Conservation (phyloP, 2,329 filamentous ascomycete species). For the Emergomyces pasteurianus region DNA sequence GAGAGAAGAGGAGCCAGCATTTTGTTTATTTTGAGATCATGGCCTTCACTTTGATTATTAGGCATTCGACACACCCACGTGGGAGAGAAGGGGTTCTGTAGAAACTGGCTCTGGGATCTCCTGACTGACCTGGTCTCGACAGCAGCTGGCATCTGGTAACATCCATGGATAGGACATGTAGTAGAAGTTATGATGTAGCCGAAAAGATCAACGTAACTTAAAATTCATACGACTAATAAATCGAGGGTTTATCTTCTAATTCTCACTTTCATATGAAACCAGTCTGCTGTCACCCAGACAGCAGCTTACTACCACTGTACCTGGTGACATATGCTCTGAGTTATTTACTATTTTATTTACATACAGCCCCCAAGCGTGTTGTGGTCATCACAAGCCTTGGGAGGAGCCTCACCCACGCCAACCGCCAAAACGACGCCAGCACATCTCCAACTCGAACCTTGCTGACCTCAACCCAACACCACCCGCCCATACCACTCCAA, state of each 20-base stretch:
- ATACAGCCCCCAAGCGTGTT: neutral
- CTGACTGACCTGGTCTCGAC: neutral
- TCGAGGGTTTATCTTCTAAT: neutral
- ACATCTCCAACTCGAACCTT: neutral
- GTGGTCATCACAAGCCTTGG: neutral
- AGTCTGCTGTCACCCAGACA: neutral
- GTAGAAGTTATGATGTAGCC: neutral
- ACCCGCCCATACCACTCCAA: neutral
- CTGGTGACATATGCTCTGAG: neutral
- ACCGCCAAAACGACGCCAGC: neutral
- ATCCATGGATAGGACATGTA: neutral
- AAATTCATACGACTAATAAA: too few species aligned
- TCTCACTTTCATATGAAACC: neutral
- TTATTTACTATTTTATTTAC: neutral
- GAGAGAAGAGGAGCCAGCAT: too few species aligned
- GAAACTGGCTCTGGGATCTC: neutral
- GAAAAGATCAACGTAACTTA: neutral
- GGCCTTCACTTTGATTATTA: neutral
- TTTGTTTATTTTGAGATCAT: too few species aligned
- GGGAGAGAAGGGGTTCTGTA: neutral
- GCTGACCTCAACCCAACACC: neutral
- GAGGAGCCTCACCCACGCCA: constrained; percentile 1
- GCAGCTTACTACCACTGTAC: neutral
- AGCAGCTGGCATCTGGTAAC: neutral
- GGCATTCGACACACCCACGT: neutral